Base-by-base conservation (phyloP, 2,329 filamentous ascomycete species). In the Fusarium cyanostomum region DNA sequence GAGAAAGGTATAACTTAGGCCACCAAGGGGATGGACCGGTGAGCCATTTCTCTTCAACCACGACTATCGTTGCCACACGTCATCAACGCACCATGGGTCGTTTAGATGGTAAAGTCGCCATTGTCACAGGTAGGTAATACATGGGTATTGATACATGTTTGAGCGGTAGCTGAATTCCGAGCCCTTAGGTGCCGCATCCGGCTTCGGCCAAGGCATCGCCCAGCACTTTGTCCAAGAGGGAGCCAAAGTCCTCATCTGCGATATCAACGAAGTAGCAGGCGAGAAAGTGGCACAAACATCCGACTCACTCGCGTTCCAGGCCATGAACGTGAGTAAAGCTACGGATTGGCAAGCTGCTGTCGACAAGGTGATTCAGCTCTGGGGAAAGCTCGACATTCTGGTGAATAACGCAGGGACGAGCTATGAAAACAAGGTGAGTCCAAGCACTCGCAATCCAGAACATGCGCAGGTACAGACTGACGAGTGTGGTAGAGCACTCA, bases 171-270 rank as follows among this genome's bases (percentile, higher is more conserved):
- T 62, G 5, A 62, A 2, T 38, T 1, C 33, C 16, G 6, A 2
- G 2, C 4, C 18, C 26, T 26, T 3, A 61, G 60, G 44, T 5
- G 49, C 59, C 1, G 49, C 50, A 0, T 56, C 56, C 12, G 61
- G 61, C 16, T 65, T 65, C 12, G 61, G 61, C 2, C 56, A 56
- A 56, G 62, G 59, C 1, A 52, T 64, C 7, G 52, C 59, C 1
- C 31, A 58, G 2, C 58, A 57, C 1, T 65, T 62, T 4, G 56
- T 7, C 0, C 33, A 45, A 44, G 50, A 61, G 5, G 50, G 51
- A 4, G 45, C 50, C 7, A 38, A 49, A 12, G 56, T 56, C 1
- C 31, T 64, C 5, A 28, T 56, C 4, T 64, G 33, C 13, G 50
- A 64, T 2, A 24, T 49, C 11, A 48, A 56, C 9, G 16, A 24